phyloP scores from a whole-genome alignment of 495 filamentous ascomycete genomes.

The Xylaria intraflava region DNA sequence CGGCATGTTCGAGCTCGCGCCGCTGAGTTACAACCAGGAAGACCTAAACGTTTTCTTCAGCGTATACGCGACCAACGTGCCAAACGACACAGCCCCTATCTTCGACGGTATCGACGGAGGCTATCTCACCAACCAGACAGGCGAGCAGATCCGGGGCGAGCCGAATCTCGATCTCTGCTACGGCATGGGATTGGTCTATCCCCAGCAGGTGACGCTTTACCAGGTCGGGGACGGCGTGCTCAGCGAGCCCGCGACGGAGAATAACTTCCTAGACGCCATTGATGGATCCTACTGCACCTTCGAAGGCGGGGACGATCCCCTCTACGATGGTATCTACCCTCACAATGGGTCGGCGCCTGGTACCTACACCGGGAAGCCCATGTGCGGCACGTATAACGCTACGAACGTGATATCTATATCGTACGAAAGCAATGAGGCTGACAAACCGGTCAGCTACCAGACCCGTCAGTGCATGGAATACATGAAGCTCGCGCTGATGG shows the following conservation, averaged over 20 bases:
- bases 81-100: constrained; percentile 15
- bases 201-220: constrained; percentile 36
- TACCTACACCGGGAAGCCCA: constrained; percentile 32
- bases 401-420: constrained; percentile 56
- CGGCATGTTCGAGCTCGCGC: constrained; percentile 31
- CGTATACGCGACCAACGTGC: constrained; percentile 28
- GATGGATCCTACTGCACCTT: constrained; percentile 36
- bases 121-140: neutral
- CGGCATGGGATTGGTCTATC: constrained; percentile 31
- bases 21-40: constrained; percentile 35
- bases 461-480: constrained; percentile 51
- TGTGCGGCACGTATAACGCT: constrained; percentile 45
- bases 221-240: constrained; percentile 26
- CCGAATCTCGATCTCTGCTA: constrained; percentile 29
- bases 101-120: constrained; percentile 12
- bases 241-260: constrained; percentile 24
- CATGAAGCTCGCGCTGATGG: constrained; percentile 42
- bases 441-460: constrained; percentile 47
- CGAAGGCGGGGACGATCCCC: constrained; percentile 33
- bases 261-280: constrained; percentile 41
- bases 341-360: constrained; percentile 27
- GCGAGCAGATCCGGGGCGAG: neutral
- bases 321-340: constrained; percentile 32
- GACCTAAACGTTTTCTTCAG: constrained; percentile 51
- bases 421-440: constrained; percentile 47